These are phyloP conservation scores for Plasmodium sp. DNA, from an alignment of 169 alveolate genomes.

Conservation along the genomic window DNA sequence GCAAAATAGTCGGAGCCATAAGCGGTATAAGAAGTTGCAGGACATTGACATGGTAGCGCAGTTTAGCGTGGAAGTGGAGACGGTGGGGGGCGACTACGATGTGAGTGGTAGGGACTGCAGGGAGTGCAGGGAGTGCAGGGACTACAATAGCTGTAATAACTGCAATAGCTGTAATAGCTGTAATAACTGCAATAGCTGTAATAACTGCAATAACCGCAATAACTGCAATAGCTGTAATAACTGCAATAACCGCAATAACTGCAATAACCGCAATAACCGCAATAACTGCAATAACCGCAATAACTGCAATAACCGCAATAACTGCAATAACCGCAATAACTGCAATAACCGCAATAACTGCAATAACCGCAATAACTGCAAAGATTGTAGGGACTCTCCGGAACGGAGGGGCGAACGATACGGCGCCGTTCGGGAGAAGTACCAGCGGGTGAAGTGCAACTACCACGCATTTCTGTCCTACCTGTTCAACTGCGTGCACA, in stretches of 20 bases:
- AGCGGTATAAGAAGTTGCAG: conserved; percentile 11
- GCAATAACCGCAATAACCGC: no score
- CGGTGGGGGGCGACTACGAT: neutral
- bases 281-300: no score
- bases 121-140: neutral
- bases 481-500: conserved; percentile 40
- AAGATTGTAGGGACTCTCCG: neutral
- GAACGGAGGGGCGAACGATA: neutral
- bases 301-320: no score
- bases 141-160: no score
- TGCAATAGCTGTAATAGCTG: no score
- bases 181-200: no score
- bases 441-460: conserved; percentile 22
- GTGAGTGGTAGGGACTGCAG: neutral
- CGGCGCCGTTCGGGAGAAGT: neutral
- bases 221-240: no score
- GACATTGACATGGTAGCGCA: conserved; percentile 60
- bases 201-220: no score
- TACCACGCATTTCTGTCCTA: conserved; percentile 39
- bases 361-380: no score
- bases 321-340: no score
- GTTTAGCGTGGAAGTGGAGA: conserved; percentile 4
- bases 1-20: conserved; percentile 37
- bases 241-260: no score
- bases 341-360: no score